Percentiles rank a stretch among this genome's conserved stretches.
Evolutionary conservation across 441 rosid species (phyloP).

Genomic region (Arabidopsis lyrata): DNA sequence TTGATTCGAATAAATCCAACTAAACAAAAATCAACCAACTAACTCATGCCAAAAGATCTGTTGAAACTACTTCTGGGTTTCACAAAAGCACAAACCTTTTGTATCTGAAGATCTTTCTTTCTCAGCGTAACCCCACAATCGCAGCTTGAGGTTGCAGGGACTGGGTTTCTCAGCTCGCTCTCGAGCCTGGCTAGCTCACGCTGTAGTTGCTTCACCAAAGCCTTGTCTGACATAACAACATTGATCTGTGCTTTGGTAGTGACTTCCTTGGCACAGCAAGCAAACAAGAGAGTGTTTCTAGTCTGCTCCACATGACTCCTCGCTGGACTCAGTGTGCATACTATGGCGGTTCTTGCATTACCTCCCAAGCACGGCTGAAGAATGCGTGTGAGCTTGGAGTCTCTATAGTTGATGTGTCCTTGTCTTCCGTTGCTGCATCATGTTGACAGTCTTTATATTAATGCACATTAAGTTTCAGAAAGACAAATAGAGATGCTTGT

Average conservation of each 20-base stretch:
- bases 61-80: conserved; percentile 16
- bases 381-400: conserved; percentile 88
- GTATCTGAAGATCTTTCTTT: conserved; percentile 89
- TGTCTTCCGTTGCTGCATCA: conserved; percentile 84
- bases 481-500: conserved; percentile 1
- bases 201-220: conserved; percentile 95
- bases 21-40: conserved; percentile 14
- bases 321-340: conserved; percentile 93
- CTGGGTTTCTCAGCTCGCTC: conserved; percentile 78
- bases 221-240: conserved; percentile 97
- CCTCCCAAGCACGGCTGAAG: conserved; percentile 94
- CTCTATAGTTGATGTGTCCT: conserved; percentile 93
- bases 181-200: conserved; percentile 92
- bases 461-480: conserved; percentile 21
- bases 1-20: conserved; percentile 29
- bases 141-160: conserved; percentile 54
- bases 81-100: conserved; percentile 60
- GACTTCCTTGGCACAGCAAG: conserved; percentile 98
- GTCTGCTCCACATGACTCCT: conserved; percentile 93
- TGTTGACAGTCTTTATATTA: conserved; percentile 21
- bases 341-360: conserved; percentile 91
- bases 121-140: conserved; percentile 68
- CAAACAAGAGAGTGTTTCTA: conserved; percentile 94
- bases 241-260: conserved; percentile 94
- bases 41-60: conserved; percentile 11